Conservation (phyloP, 345 rosid genomes). For the Brassica napus region DNA sequence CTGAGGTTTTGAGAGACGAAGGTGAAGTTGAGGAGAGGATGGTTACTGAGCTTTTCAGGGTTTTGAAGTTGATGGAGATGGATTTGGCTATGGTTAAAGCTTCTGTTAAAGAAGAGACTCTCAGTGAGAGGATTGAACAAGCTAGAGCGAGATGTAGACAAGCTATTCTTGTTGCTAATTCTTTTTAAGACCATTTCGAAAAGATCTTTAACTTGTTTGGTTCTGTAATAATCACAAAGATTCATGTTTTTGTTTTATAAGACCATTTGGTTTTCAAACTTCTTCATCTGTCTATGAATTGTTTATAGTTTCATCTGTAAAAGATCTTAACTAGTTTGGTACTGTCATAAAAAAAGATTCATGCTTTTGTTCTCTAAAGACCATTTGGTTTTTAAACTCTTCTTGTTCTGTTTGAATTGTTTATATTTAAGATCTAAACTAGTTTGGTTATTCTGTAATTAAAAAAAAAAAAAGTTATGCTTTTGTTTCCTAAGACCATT, state of each 20-base stretch:
- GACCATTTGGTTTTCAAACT: too few species aligned
- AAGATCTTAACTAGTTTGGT: too few species aligned
- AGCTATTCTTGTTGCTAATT: constrained; percentile 82
- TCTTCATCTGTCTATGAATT: too few species aligned
- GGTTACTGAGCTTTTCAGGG: constrained; percentile 88
- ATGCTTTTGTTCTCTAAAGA: too few species aligned
- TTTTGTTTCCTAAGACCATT: too few species aligned
- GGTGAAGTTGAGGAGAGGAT: constrained; percentile 81
- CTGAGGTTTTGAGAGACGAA: constrained; percentile 73
- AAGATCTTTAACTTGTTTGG: background rate
- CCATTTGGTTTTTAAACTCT: too few species aligned
- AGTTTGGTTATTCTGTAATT: background rate
- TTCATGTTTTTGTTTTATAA: too few species aligned
- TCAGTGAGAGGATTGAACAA: constrained; percentile 68
- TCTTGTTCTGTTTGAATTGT: background rate
- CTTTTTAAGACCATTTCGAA: constrained; percentile 49
- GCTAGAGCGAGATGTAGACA: constrained; percentile 90
- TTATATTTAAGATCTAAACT: too few species aligned
- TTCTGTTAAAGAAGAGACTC: constrained; percentile 76
- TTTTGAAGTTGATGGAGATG: constrained; percentile 93
- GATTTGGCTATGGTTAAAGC: constrained; percentile 94
- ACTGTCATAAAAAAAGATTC: too few species aligned
- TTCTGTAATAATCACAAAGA: background rate
- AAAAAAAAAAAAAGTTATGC: too few species aligned
- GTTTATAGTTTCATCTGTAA: too few species aligned